phyloP scores from a whole-genome alignment of 1,139 yeast species.

The Debaryomycetaceae sp. region DNA sequence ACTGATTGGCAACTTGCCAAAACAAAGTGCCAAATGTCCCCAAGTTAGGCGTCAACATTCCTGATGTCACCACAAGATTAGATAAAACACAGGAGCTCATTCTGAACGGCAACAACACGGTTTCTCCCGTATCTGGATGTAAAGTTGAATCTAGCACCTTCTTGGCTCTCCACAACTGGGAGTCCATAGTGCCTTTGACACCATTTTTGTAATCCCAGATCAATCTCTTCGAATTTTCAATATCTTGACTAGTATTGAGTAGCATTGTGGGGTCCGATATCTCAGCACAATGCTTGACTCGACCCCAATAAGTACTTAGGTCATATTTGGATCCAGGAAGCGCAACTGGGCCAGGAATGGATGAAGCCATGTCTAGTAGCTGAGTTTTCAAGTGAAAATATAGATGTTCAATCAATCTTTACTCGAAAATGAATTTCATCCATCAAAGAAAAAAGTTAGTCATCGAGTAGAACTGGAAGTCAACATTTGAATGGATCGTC shows the following conservation, averaged over 20 bases:
- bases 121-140: constrained; percentile 95
- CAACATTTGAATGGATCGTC: neutral
- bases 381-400: neutral
- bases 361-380: constrained; percentile 64
- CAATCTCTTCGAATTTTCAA: constrained; percentile 59
- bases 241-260: constrained; percentile 62
- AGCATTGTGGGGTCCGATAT: constrained; percentile 92
- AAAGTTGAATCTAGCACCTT: constrained; percentile 79
- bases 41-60: constrained; percentile 93
- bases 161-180: constrained; percentile 88
- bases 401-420: neutral
- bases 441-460: neutral
- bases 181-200: constrained; percentile 56
- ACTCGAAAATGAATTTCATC: neutral
- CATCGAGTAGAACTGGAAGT: neutral
- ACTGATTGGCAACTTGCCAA: constrained; percentile 98
- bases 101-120: constrained; percentile 87
- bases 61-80: constrained; percentile 90
- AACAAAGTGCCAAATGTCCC: constrained; percentile 88
- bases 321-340: constrained; percentile 80
- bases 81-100: constrained; percentile 96
- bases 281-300: constrained; percentile 91
- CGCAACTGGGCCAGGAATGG: constrained; percentile 75
- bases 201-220: constrained; percentile 76
- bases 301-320: constrained; percentile 79